Conservation (phyloP, 805 yeast genomes). For the Crinitomyces ghanaensis region DNA sequence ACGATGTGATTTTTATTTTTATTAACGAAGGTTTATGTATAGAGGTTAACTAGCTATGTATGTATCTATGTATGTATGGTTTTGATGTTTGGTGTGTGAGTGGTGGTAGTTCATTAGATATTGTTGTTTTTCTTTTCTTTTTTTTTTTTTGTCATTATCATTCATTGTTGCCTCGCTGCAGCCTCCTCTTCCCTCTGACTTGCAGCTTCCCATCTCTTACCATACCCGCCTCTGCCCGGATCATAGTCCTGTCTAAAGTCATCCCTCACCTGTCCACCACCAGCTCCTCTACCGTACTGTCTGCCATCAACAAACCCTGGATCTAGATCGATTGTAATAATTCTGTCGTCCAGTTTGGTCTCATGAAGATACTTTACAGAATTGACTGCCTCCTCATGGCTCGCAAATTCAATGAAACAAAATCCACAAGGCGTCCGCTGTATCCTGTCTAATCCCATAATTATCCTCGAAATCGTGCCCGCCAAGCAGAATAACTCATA, state of each 20-base stretch:
- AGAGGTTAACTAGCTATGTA: too few relatives aligned
- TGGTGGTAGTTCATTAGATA: too few relatives aligned
- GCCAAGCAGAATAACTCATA: constrained; percentile 68
- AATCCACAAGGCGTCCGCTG: constrained; percentile 94
- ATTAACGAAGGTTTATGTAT: too few relatives aligned
- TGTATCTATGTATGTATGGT: too few relatives aligned
- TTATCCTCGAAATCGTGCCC: constrained; percentile 47
- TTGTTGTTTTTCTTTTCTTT: neutral
- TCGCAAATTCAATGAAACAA: constrained; percentile 74
- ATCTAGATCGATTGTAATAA: constrained; percentile 79
- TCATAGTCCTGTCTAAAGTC: constrained; percentile 40
- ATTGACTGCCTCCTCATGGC: constrained; percentile 60
- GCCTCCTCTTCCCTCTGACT: constrained; percentile 1
- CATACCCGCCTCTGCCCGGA: constrained; percentile 35
- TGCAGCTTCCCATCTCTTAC: constrained; percentile 19
- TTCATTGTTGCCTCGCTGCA: neutral
- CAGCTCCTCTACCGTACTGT: constrained; percentile 86
- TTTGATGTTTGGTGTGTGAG: too few relatives aligned
- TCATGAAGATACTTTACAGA: constrained; percentile 74
- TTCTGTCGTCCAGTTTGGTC: constrained; percentile 74
- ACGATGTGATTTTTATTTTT: too few relatives aligned
- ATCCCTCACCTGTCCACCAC: constrained; percentile 85
- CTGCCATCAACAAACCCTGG: constrained; percentile 95
- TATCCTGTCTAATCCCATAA: constrained; percentile 91
- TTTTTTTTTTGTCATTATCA: neutral